A percentile compares a stretch with the other conserved stretches of the same genome.
Evolutionary conservation across 2,329 filamentous ascomycete species (phyloP).

Genomic region (Uncinocarpus reesii): DNA sequence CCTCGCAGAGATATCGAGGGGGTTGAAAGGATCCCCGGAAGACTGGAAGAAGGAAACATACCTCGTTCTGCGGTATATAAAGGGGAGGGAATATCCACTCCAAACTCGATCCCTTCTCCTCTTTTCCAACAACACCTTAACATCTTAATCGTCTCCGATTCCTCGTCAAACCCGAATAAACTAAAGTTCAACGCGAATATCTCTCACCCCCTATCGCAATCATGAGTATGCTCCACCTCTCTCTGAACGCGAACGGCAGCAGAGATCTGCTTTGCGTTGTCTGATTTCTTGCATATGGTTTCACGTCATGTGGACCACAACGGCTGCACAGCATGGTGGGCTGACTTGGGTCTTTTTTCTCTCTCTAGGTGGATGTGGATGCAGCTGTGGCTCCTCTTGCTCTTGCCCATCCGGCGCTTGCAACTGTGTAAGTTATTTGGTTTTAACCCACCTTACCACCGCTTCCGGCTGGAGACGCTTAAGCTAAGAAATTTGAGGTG

Average conservation of each 20-base stretch:
- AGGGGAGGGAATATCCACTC: not conserved
- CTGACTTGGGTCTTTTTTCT: not conserved
- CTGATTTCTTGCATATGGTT: slow-evolving; percentile 8
- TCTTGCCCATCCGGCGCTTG: slow-evolving; percentile 33
- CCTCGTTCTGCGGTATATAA: not conserved
- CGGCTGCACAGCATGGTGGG: not conserved
- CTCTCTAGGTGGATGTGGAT: slow-evolving; percentile 28
- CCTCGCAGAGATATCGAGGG: not conserved
- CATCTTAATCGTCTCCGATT: not conserved
- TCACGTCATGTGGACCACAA: slow-evolving; percentile 9
- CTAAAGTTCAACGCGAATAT: not conserved
- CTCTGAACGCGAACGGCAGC: not conserved
- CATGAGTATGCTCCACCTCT: slow-evolving; percentile 13
- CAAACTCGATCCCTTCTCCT: not conserved
- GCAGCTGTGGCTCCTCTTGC: slow-evolving; percentile 35
- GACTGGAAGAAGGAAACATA: slow-evolving; percentile 6
- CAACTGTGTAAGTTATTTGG: slow-evolving; percentile 31
- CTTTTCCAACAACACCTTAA: not conserved
- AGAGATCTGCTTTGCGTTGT: slow-evolving; percentile 5
- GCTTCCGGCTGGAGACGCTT: not conserved
- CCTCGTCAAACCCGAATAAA: not conserved
- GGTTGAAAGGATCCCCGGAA: not conserved
- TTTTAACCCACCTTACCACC: not conserved
- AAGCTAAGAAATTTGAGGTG: not conserved
- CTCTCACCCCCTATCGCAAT: slow-evolving; percentile 3